Conservation (phyloP, 2,329 filamentous ascomycete genomes). For the Hymenoscyphus linearis region DNA sequence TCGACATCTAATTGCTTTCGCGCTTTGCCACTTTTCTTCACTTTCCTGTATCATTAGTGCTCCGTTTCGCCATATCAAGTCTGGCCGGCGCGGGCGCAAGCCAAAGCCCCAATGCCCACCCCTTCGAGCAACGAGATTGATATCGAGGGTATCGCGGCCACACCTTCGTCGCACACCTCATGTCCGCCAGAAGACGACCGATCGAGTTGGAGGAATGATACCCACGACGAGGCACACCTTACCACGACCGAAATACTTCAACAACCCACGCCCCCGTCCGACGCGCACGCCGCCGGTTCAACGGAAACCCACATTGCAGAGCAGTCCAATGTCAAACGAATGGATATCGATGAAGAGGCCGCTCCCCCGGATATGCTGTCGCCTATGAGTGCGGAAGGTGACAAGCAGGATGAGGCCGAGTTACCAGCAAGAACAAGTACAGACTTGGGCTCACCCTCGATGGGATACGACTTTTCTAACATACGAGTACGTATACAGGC, state of each 20-base stretch:
- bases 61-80: slow-evolving; percentile 17
- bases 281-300: slow-evolving; percentile 23
- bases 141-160: slow-evolving; percentile 17
- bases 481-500: slow-evolving; percentile 42
- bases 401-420: slow-evolving; percentile 35
- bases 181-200: slow-evolving; percentile 41
- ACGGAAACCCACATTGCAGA: slow-evolving; percentile 33
- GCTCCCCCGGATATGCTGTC: slow-evolving; percentile 30
- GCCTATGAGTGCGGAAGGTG: slow-evolving; percentile 34
- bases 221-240: slow-evolving; percentile 26
- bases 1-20: slow-evolving; percentile 25
- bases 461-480: slow-evolving; percentile 50
- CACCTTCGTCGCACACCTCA: slow-evolving; percentile 31
- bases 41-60: slow-evolving; percentile 29
- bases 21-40: slow-evolving; percentile 19
- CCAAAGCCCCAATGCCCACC: slow-evolving; percentile 32
- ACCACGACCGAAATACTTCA: slow-evolving; percentile 27
- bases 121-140: slow-evolving; percentile 26
- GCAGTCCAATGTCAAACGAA: slow-evolving; percentile 35
- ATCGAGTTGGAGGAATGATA: slow-evolving; percentile 29
- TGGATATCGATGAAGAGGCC: slow-evolving; percentile 37
- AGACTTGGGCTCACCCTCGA: slow-evolving; percentile 38
- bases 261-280: slow-evolving; percentile 27
- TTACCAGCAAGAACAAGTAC: slow-evolving; percentile 27
- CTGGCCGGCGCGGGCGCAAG: slow-evolving; percentile 29